Evolutionary conservation across 176 grass and related monocot species (phyloP).

Genomic region (Hsuehochloa calcarea): DNA sequence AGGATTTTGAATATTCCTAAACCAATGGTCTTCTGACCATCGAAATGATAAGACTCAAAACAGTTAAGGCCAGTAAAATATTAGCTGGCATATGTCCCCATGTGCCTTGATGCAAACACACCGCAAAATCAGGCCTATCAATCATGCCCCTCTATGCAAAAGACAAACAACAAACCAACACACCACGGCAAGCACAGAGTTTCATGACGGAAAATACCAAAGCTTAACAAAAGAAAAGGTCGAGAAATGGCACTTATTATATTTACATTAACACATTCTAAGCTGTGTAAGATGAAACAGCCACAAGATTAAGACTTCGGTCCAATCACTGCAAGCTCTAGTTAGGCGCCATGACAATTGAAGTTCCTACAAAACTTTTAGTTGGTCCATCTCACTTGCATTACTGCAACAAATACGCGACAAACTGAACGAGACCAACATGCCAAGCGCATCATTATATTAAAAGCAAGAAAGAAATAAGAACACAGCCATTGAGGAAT

Average conservation of each 20-base stretch:
- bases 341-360: background rate
- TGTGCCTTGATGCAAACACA: slow-evolving; percentile 42
- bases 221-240: background rate
- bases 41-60: slow-evolving; percentile 30
- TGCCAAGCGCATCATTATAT: background rate
- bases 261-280: slow-evolving; percentile 1
- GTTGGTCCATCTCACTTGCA: background rate
- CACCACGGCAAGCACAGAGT: background rate
- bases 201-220: slow-evolving; percentile 4
- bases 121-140: slow-evolving; percentile 35
- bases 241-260: background rate
- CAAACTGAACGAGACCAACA: background rate
- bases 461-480: background rate
- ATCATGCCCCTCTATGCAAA: slow-evolving; percentile 37
- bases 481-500: slow-evolving; percentile 26
- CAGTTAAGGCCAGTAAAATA: slow-evolving; percentile 41
- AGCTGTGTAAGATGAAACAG: background rate
- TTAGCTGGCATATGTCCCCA: slow-evolving; percentile 44
- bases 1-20: slow-evolving; percentile 45
- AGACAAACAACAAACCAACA: slow-evolving; percentile 28
- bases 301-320: background rate
- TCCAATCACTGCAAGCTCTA: slow-evolving; percentile 27
- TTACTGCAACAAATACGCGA: background rate
- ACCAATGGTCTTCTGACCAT: slow-evolving; percentile 31
- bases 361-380: slow-evolving; percentile 9